Base-by-base conservation (phyloP, 2,329 filamentous ascomycete species). In the Gaeumannomyces tritici region DNA sequence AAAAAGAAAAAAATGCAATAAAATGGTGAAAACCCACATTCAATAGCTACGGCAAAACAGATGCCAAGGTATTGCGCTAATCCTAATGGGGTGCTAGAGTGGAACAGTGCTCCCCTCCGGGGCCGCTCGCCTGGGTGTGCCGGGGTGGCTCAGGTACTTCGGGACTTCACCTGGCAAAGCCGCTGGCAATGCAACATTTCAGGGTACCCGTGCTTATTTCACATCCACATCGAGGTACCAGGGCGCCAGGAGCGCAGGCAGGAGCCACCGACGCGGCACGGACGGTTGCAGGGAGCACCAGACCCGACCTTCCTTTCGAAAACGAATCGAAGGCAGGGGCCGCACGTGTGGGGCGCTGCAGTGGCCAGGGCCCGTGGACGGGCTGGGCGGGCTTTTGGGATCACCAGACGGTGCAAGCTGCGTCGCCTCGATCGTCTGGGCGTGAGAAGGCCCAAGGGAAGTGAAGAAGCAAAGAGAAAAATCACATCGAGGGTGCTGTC, bases 211-310 rank as follows among this genome's bases (percentile, higher is more conserved):
- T 59, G 57, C 57, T 59, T 59, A 24, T 59, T 59, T 59, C 35
- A 35, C 42, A 51, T 51, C 21, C 42, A 51, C 42, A 51, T 42
- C 35, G 42, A 51, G 18, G 42, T n/a, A 24, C 42, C n/a, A n/a
- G 42, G 18, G 42, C n/a, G 21, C 21, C n/a, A 56, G 57, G 4
- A 63, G 62, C 12, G 35, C 54, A 7, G 64, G 62, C 3, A 65
- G 64, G 9, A 57, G 62, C 0, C 42, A 51, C 21, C 42, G 42
- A 51, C 42, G 42, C 42, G 42, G 42, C 42, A 51, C 21, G 42
- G 42, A 51, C 42, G 9, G 42, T 47, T n/a, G 42, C 42, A 47
- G 42, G 42, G 42, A 47, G 42, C 42, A 47, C 42, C 42, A 47
- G 42, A 24, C 42, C 42, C 21, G 42, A 51, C 42, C 6, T 51